phyloP scores from a whole-genome alignment of 2,329 filamentous ascomycete genomes.

The Botrytis cinerea region DNA sequence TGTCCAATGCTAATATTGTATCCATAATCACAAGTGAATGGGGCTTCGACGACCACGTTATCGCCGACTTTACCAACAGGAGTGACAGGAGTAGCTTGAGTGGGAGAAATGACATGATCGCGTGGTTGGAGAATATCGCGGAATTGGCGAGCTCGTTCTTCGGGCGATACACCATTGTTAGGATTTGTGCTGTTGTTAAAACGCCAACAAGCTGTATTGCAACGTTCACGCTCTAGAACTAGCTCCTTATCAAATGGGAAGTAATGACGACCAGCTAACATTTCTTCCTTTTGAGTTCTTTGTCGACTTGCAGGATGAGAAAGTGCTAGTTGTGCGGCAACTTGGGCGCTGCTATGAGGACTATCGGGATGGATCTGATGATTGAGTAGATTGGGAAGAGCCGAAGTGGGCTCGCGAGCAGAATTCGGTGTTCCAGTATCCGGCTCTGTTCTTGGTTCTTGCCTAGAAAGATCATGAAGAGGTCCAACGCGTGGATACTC shows the following conservation, averaged over 20 bases:
- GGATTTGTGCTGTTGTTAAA: slow-evolving; percentile 86
- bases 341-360: slow-evolving; percentile 39
- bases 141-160: slow-evolving; percentile 70
- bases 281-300: slow-evolving; percentile 82
- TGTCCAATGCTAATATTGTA: slow-evolving; percentile 91
- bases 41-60: slow-evolving; percentile 77
- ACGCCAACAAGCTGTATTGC: slow-evolving; percentile 75
- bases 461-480: slow-evolving; percentile 59
- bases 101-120: slow-evolving; percentile 58
- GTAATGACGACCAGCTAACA: slow-evolving; percentile 80
- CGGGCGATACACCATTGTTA: slow-evolving; percentile 66
- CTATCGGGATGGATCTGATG: slow-evolving; percentile 38
- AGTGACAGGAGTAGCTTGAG: slow-evolving; percentile 53
- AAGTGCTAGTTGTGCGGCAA: slow-evolving; percentile 40
- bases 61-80: slow-evolving; percentile 68
- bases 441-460: slow-evolving; percentile 53
- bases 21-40: slow-evolving; percentile 91
- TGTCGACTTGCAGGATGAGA: slow-evolving; percentile 40
- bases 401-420: slow-evolving; percentile 44
- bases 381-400: slow-evolving; percentile 54
- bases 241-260: slow-evolving; percentile 77
- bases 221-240: slow-evolving; percentile 80
- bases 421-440: slow-evolving; percentile 46
- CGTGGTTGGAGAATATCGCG: slow-evolving; percentile 69
- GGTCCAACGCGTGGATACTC: slow-evolving; percentile 62